Conservation (phyloP, 2,329 filamentous ascomycete genomes). For the Camptophora hylomeconis region DNA sequence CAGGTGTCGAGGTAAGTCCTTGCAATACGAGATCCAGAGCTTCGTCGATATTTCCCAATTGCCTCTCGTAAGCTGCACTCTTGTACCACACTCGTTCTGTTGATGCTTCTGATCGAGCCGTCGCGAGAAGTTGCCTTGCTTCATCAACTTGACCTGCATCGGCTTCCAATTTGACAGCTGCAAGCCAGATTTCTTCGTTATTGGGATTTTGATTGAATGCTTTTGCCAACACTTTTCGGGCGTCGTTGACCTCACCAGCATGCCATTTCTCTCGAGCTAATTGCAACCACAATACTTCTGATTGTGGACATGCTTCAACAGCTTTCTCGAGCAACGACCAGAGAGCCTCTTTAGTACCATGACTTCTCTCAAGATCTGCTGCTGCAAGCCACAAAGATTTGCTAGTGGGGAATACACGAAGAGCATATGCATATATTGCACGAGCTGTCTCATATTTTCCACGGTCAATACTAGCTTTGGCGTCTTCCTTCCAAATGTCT, state of each 20-base stretch:
- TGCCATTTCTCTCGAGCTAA: conserved; percentile 92
- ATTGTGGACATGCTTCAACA: conserved; percentile 82
- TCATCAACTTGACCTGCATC: conserved; percentile 73
- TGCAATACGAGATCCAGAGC: conserved; percentile 80
- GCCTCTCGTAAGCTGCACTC: conserved; percentile 82
- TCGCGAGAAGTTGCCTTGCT: conserved; percentile 66
- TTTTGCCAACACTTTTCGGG: conserved; percentile 68
- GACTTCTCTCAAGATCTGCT: conserved; percentile 79
- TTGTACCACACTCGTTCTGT: conserved; percentile 98
- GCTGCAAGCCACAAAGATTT: conserved; percentile 82
- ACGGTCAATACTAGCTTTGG: conserved; percentile 64
- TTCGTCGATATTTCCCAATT: conserved; percentile 63
- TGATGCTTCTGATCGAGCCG: conserved; percentile 74
- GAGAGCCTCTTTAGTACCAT: conserved; percentile 70
- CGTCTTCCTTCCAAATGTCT: conserved; percentile 92
- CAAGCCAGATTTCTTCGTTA: conserved; percentile 96
- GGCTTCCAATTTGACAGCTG: conserved; percentile 89
- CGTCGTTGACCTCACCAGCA: conserved; percentile 73
- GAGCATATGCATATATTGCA: conserved; percentile 82
- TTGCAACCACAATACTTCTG: conserved; percentile 89
- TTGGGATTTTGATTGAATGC: conserved; percentile 93
- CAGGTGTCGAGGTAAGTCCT: conserved; percentile 30
- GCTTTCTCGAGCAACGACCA: conserved; percentile 83
- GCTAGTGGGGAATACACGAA: conserved; percentile 80
- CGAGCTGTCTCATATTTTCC: conserved; percentile 81